Evolutionary conservation across 75 land plant genomes (phyloP), one percentile per base, ranked within the genome.

Genomic region (Pinus tabuliformis): DNA sequence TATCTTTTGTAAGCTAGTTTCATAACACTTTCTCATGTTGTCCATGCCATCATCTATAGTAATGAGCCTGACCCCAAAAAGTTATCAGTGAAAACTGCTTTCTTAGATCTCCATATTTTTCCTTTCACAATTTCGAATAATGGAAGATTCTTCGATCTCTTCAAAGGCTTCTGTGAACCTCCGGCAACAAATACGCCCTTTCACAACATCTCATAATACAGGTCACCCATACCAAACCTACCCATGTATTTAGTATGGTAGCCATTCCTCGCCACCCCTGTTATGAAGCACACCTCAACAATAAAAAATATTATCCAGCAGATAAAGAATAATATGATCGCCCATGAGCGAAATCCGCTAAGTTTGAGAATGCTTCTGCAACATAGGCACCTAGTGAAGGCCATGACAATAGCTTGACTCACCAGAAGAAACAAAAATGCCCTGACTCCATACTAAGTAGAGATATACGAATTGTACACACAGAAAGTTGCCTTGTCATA

Each of bases 171-270:
- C 26, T 0, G 26, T 26, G 26, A 26, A 26, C 26, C 91, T 0
- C 90, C 99, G 3, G 91, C 97, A 2, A 83, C 93, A 76, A 95
- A 93, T 14, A 94, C 83, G 20, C 93, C 96, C 77, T 87, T 95
- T 62, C 93, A 77, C 81, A 93, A 59, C 1, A 80, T 86, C 77
- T 81, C 62, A 71, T 93, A 95, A 8, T 86, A 83, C 9, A 78
- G 78, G 14, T 80, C 73, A 4, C 21, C 33, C 0, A 56, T 60
- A 3, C 11, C 65, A 3, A 76, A 57, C 1, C 24, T 1, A 16
- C 62, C 72, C 33, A 82, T 77, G 85, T 92, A 92, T 33, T 82
- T 87, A 58, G 92, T 87, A 76, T 90, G 95, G 81, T 92, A 87
- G 1, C 89, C 91, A 72, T 85, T 91, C 56, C 83, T 75, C 81